Evolutionary conservation across 2,329 filamentous ascomycete genomes (phyloP).

Genomic region (Scedosporium aurantiacum): DNA sequence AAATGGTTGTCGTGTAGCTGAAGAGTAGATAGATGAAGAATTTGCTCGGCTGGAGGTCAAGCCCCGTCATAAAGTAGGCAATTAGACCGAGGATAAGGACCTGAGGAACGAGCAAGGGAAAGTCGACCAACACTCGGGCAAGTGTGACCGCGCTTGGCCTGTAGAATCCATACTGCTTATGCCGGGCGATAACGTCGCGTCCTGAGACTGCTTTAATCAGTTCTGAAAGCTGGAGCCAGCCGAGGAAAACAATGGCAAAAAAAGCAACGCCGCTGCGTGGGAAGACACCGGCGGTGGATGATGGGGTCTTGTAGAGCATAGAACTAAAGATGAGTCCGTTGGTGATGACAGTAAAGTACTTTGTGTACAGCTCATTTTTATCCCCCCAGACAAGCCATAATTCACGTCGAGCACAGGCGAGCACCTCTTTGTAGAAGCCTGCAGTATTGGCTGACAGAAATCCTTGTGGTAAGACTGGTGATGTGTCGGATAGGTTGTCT

Average conservation of each 20-base stretch:
- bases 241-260: constrained; percentile 22
- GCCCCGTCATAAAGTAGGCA: constrained; percentile 29
- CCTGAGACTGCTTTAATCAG: constrained; percentile 15
- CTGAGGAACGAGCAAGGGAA: constrained; percentile 20
- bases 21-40: constrained; percentile 59
- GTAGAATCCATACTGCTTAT: constrained; percentile 22
- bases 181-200: constrained; percentile 17
- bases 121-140: constrained; percentile 14
- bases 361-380: constrained; percentile 20
- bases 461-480: constrained; percentile 10
- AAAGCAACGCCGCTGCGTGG: constrained; percentile 25
- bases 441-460: neutral
- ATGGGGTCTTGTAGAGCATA: constrained; percentile 51
- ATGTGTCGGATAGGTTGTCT: too few relatives aligned
- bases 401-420: constrained; percentile 46
- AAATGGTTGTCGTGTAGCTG: constrained; percentile 44
- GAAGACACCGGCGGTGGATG: constrained; percentile 42
- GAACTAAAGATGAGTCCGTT: constrained; percentile 49
- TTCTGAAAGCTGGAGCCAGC: constrained; percentile 17
- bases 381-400: neutral
- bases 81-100: constrained; percentile 26
- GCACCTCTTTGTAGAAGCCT: constrained; percentile 27
- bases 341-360: neutral
- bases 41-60: constrained; percentile 37
- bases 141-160: constrained; percentile 22